Evolutionary conservation across 2,329 filamentous ascomycete species (phyloP), one percentile per base, ranked within the genome.

Genomic region (Calycina herbarum): DNA sequence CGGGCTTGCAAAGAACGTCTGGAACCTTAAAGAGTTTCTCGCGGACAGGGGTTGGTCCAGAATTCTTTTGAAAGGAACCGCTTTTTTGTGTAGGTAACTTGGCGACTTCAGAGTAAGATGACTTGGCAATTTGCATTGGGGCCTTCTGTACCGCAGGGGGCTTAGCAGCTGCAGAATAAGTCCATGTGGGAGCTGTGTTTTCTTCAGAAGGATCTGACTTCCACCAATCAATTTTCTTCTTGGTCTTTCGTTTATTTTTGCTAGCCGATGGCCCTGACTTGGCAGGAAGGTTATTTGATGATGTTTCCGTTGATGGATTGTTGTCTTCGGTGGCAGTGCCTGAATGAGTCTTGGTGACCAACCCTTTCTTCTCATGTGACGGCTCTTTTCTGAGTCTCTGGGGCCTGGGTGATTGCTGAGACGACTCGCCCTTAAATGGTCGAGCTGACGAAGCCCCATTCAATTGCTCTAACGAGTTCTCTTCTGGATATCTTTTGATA

Each of bases 101-200:
- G 48, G 48, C 48, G 48, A 54, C 27, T 27, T 54, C 56, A 24
- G 56, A 58, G 29, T 58, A 58, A 58, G 27, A n/a, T 15, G 24
- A n/a, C 11, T 17, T 58, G 29, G 17, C 20, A 7, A 35, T 8
- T 35, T n/a, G 10, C 48, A n/a, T 24, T 8, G 29, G 15, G 17
- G 56, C 27, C 27, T 15, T 57, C 27, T 29, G 27, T 38, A 38
- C 35, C 2, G 5, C 8, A 7, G 45, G 20, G 1, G 24, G n/a
- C 45, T 24, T 51, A 7, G 45, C 45, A 51, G n/a, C n/a, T 27
- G 24, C 20, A 4, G 45, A 51, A 51, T 20, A 51, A 24, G n/a
- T 24, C 13, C 31, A 20, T 57, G 27, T 20, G 13, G 27, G 3
- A 6, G 27, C 13, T 17, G 54, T 7, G 54, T 7, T 13, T 31